A percentile compares a stretch with the other conserved stretches of the same genome.
Evolutionary conservation across 2,329 filamentous ascomycete genomes (phyloP).

Genomic region (Fusarium sp.): DNA sequence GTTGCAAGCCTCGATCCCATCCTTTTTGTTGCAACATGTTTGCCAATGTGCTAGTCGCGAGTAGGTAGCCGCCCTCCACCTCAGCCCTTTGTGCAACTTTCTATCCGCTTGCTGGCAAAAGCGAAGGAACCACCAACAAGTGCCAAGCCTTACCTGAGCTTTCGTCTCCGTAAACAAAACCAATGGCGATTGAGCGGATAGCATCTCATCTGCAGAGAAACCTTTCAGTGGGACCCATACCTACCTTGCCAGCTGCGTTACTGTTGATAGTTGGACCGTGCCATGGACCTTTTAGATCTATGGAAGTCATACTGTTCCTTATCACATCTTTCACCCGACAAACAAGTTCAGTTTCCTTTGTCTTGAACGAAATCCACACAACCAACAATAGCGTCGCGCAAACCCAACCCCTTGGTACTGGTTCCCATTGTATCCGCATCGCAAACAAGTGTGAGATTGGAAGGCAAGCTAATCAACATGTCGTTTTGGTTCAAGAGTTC

Average conservation of each 20-base stretch:
- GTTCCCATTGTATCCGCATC: background rate
- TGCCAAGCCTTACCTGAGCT: background rate
- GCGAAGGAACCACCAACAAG: background rate
- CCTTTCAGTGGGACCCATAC: background rate
- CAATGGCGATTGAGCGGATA: background rate
- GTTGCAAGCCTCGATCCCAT: background rate
- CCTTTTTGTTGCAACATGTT: constrained; percentile 8
- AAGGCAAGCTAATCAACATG: background rate
- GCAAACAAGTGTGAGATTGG: background rate
- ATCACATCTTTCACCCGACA: background rate
- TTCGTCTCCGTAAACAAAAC: background rate
- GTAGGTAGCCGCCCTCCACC: background rate
- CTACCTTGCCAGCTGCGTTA: background rate
- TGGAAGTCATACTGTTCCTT: background rate
- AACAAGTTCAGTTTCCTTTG: background rate
- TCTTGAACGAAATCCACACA: background rate
- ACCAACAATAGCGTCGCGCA: background rate
- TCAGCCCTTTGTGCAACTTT: background rate
- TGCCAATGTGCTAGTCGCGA: background rate
- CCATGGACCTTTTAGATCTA: background rate
- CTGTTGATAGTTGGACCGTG: background rate
- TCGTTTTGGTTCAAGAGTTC: background rate
- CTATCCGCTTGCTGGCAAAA: background rate
- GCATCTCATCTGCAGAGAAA: background rate
- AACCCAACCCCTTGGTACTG: background rate